Evolutionary conservation across 345 rosid genomes (phyloP), one percentile per base, ranked within the genome.

Genomic region (Gossypium sturtianum): DNA sequence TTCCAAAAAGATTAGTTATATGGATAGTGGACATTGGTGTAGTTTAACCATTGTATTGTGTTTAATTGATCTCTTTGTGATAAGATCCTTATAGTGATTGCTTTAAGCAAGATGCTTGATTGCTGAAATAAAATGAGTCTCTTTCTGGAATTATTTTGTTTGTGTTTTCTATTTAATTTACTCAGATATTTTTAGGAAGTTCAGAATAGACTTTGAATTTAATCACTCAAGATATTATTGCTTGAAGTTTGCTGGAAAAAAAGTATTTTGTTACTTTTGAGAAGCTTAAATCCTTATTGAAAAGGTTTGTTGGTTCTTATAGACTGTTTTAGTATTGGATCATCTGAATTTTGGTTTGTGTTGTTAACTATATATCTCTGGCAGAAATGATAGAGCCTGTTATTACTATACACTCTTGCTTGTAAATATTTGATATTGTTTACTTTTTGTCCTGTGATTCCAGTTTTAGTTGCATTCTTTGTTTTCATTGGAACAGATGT

Each of bases 241-340:
- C 58, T 54, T 72, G 11, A 17, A 48, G 60, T 38, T 63, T 64
- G 23, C 66, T 62, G 34, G 47, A 2, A 29, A 29, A 9, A 22
- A 22, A 48, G 29, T 48, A 7, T 29, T 19, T 57, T 41, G 16
- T 58, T 51, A 49, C 61, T 70, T 71, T 66, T 43, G 48, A 48
- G 47, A 45, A 66, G 23, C 73, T 78, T 74, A 51, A 48, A 64
- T 61, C 69, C 49, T 79, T 29, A 29, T 29, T 29, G 34, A 29
- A 29, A 29, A 3, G 34, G 34, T 3, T 1, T 3, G 34, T 29
- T 3, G 34, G 34, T 0, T 29, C 34, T 29, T 29, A 29, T 3
- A 29, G 1, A 29, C 34, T 29, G 1, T 3, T 29, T 29, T 29
- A 29, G 34, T 29, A 29, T 29, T 29, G 4, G 34, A 29, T 29